These are phyloP conservation scores for Metschnikowia chrysomelidarum DNA, from an alignment of 805 yeast genomes.

Conservation along the genomic window DNA sequence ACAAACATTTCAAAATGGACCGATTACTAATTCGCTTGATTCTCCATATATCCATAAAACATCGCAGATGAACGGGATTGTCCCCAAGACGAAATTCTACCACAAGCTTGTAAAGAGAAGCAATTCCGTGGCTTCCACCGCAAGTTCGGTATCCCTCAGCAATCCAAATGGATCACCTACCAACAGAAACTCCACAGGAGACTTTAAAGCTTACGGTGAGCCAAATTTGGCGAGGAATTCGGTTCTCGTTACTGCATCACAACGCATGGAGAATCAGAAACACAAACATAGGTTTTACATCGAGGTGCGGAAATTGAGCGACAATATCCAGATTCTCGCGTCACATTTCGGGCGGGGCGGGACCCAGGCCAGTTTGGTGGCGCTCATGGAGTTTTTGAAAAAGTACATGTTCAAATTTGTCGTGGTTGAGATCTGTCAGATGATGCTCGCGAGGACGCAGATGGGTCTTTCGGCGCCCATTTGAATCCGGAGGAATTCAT, in stretches of 20 bases:
- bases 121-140: slow-evolving; percentile 27
- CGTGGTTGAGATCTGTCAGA: slow-evolving; percentile 34
- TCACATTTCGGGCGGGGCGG: slow-evolving; percentile 13
- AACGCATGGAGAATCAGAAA: slow-evolving; percentile 30
- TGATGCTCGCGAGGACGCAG: slow-evolving; percentile 25
- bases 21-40: too few relatives aligned
- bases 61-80: slow-evolving; percentile 20
- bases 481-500: too few relatives aligned
- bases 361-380: slow-evolving; percentile 20
- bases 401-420: slow-evolving; percentile 34
- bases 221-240: slow-evolving; percentile 16
- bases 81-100: slow-evolving; percentile 36
- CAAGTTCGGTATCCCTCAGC: slow-evolving; percentile 14
- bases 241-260: slow-evolving; percentile 11
- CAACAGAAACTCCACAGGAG: slow-evolving; percentile 21
- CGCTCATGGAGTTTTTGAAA: slow-evolving; percentile 37
- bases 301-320: slow-evolving; percentile 24
- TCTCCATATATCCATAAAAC: slow-evolving; percentile 7
- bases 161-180: slow-evolving; percentile 25
- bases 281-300: slow-evolving; percentile 35
- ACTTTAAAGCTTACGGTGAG: slow-evolving; percentile 13
- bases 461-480: slow-evolving; percentile 3
- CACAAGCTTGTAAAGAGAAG: slow-evolving; percentile 36
- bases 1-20: neutral
- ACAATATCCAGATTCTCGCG: slow-evolving; percentile 13